Percentiles rank a stretch among this genome's conserved stretches.
Evolutionary conservation across 2,329 filamentous ascomycete species (phyloP).

Genomic region (Sclerotinia minor): DNA sequence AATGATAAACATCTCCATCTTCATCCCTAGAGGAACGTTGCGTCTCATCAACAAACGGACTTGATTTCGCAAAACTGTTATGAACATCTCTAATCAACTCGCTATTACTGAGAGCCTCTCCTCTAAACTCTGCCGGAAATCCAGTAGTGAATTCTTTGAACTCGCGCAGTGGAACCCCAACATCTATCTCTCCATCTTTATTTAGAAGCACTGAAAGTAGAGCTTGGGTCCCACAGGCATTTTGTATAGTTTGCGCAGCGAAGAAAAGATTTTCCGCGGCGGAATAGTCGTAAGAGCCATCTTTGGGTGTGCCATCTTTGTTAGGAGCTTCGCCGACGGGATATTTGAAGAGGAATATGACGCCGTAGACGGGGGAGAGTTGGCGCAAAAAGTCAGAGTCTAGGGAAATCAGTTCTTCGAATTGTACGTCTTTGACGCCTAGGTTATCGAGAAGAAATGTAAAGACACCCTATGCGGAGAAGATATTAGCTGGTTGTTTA

Average conservation of each 20-base stretch:
- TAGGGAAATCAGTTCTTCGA: conserved; percentile 91
- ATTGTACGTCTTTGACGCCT: conserved; percentile 90
- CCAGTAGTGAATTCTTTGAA: conserved; percentile 73
- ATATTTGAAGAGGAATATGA: conserved; percentile 99
- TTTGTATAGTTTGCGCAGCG: conserved; percentile 95
- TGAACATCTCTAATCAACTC: conserved; percentile 61
- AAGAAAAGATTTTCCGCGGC: conserved; percentile 85
- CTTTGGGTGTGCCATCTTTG: conserved; percentile 60
- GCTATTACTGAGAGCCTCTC: conserved; percentile 70
- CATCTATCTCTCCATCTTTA: conserved; percentile 63
- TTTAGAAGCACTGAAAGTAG: conserved; percentile 90
- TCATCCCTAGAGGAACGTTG: conserved; percentile 67
- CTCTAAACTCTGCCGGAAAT: conserved; percentile 66
- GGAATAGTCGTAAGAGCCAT: conserved; percentile 77
- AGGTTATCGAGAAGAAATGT: conserved; percentile 92
- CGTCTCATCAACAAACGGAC: conserved; percentile 91
- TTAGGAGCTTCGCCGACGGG: conserved; percentile 68
- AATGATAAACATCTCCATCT: conserved; percentile 88
- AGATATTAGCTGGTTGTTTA: conserved; percentile 27
- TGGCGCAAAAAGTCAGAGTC: conserved; percentile 72
- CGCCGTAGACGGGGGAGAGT: conserved; percentile 81
- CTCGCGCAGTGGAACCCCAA: conserved; percentile 60
- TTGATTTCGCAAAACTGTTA: conserved; percentile 73
- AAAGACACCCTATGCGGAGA: conserved; percentile 72
- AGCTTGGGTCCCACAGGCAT: conserved; percentile 95